These are phyloP conservation scores for Acrodontium crateriforme DNA, from an alignment of 2,329 filamentous ascomycete species.

Conservation along the genomic window DNA sequence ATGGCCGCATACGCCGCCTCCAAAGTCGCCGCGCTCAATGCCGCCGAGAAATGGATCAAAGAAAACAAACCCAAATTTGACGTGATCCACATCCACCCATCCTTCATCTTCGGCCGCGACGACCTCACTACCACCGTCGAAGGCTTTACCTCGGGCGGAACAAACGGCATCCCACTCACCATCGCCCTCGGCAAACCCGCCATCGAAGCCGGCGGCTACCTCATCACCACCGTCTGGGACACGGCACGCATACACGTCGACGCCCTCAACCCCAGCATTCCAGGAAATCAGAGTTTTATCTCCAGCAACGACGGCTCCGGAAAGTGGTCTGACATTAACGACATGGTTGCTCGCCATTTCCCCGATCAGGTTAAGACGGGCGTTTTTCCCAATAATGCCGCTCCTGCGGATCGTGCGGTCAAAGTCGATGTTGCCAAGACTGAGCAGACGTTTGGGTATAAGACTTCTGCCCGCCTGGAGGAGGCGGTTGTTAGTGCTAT, in stretches of 20 bases:
- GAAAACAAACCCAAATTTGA: constrained; percentile 16
- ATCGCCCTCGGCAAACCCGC: constrained; percentile 10
- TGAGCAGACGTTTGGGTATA: constrained; percentile 8
- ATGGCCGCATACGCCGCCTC: constrained; percentile 15
- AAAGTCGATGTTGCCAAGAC: constrained; percentile 8
- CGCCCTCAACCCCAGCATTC: constrained; percentile 10
- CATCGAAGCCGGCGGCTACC: no score
- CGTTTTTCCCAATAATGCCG: constrained; percentile 6
- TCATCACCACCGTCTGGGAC: constrained; percentile 21
- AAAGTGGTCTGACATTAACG: constrained; percentile 11
- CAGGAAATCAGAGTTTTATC: constrained; percentile 11
- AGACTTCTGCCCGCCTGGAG: constrained; percentile 6
- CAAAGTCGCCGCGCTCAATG: constrained; percentile 14
- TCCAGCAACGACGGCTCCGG: no score
- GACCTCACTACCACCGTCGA: constrained; percentile 13
- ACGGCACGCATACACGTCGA: constrained; percentile 19
- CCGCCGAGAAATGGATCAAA: constrained; percentile 12
- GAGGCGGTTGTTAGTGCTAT: constrained; percentile 8
- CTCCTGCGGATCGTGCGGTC: neutral
- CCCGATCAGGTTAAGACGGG: constrained; percentile 7
- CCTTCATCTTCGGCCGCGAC: constrained; percentile 19
- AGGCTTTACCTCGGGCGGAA: constrained; percentile 9
- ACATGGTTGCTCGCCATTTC: constrained; percentile 7
- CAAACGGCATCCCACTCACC: constrained; percentile 12
- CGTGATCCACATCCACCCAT: constrained; percentile 17